These are phyloP conservation scores for Coelastrella sp. DNA, from an alignment of 139 green algal genomes.

Conservation along the genomic window DNA sequence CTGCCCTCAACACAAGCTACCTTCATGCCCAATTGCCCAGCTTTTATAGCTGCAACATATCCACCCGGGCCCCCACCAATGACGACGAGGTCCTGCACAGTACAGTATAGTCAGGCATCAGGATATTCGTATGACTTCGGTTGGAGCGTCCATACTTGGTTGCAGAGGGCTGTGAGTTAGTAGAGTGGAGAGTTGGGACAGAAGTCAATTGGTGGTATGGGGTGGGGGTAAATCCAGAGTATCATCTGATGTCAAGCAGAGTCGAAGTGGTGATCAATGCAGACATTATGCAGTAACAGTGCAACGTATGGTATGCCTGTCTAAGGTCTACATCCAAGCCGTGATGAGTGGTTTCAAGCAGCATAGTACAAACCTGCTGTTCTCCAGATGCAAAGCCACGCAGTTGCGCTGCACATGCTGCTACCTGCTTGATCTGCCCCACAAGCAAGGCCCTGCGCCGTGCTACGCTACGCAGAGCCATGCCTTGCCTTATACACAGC, in stretches of 20 bases:
- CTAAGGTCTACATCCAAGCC: too few species aligned
- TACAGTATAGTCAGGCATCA: neutral
- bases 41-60: constrained; percentile 99
- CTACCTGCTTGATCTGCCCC: constrained; percentile 1
- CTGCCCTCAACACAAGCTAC: constrained; percentile 96
- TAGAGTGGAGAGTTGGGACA: neutral
- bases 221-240: too few species aligned
- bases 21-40: constrained; percentile 95
- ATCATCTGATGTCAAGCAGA: too few species aligned
- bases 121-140: too few species aligned
- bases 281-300: too few species aligned
- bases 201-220: too few species aligned
- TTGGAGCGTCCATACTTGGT: too few species aligned
- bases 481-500: neutral
- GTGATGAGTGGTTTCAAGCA: neutral
- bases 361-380: constrained; percentile 23
- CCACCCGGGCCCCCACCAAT: constrained; percentile 97
- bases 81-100: constrained; percentile 93
- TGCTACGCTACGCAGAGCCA: constrained; percentile 14
- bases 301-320: too few species aligned
- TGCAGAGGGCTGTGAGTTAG: too few species aligned
- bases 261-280: too few species aligned
- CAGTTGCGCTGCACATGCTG: neutral
- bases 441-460: neutral
- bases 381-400: constrained; percentile 43